Conservation (phyloP, 2,329 filamentous ascomycete species). For the Graphilbum sp. region DNA sequence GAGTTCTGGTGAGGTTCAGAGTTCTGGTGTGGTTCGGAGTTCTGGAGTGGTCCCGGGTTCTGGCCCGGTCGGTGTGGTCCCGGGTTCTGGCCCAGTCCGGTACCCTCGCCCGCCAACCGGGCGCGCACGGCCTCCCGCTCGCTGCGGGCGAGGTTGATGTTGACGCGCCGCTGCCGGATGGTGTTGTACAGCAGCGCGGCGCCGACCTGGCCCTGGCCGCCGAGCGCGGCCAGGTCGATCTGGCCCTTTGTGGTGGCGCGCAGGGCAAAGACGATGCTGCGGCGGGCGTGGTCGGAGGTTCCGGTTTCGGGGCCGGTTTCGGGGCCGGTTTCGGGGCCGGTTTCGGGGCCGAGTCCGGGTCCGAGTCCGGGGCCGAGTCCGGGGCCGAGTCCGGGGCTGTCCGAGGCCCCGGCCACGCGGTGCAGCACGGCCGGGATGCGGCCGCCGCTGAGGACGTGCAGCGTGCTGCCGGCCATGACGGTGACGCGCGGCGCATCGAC, state of each 20-base stretch:
- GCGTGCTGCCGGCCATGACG: constrained; percentile 10
- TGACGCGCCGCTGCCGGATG: constrained; percentile 9
- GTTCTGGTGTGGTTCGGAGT: no score
- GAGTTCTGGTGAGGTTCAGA: no score
- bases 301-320: background rate
- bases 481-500: constrained; percentile 8
- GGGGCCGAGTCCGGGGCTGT: no score
- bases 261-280: constrained; percentile 12
- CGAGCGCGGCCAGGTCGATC: constrained; percentile 7
- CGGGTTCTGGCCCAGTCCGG: no score
- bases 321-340: no score
- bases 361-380: no score
- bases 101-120: no score
- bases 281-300: constrained; percentile 1
- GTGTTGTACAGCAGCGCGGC: constrained; percentile 6
- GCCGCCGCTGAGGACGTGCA: constrained; percentile 7
- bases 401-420: constrained; percentile 9
- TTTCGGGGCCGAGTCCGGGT: no score
- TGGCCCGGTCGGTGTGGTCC: no score
- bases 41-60: no score
- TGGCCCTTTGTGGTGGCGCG: constrained; percentile 7
- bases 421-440: constrained; percentile 9
- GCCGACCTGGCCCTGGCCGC: constrained; percentile 4
- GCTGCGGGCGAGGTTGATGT: constrained; percentile 9
- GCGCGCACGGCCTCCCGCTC: constrained; percentile 6